Percentiles rank a stretch among this genome's conserved stretches.
These are phyloP conservation scores for Neurospora discreta DNA, from an alignment of 495 filamentous ascomycete genomes.

Conservation along the genomic window DNA sequence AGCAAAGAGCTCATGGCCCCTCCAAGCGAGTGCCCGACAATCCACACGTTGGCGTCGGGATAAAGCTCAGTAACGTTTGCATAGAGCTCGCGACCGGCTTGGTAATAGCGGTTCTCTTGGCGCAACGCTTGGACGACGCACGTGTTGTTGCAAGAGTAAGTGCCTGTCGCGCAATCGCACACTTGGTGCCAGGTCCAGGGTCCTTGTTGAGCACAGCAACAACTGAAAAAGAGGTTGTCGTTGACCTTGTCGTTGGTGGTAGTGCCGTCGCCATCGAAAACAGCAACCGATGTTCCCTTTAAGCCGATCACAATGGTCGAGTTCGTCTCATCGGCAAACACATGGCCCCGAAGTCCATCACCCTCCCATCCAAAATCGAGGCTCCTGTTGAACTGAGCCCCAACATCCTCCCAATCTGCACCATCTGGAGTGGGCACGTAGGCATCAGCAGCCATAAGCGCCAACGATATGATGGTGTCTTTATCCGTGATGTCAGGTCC, in stretches of 20 bases:
- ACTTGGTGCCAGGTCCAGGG: slow-evolving; percentile 80
- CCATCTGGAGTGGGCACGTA: slow-evolving; percentile 63
- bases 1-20: slow-evolving; percentile 77
- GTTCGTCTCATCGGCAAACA: slow-evolving; percentile 80
- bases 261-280: slow-evolving; percentile 90
- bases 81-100: slow-evolving; percentile 75
- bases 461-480: slow-evolving; percentile 69
- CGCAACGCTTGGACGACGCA: slow-evolving; percentile 66
- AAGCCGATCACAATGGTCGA: slow-evolving; percentile 80
- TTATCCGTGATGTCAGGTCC: slow-evolving; percentile 83
- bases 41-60: slow-evolving; percentile 75
- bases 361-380: slow-evolving; percentile 78
- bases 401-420: slow-evolving; percentile 76
- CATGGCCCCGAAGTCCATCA: slow-evolving; percentile 84
- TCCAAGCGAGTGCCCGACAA: slow-evolving; percentile 82
- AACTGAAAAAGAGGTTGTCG: slow-evolving; percentile 95
- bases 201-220: slow-evolving; percentile 89
- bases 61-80: slow-evolving; percentile 85
- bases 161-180: slow-evolving; percentile 76
- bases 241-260: slow-evolving; percentile 96
- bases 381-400: slow-evolving; percentile 70
- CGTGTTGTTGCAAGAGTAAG: slow-evolving; percentile 82
- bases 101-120: slow-evolving; percentile 83
- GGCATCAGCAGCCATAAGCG: slow-evolving; percentile 77
- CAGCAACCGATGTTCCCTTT: slow-evolving; percentile 81